Evolutionary conservation across 2,329 filamentous ascomycete genomes (phyloP), one percentile per base, ranked within the genome.

Genomic region (Cladorrhinum sp.): DNA sequence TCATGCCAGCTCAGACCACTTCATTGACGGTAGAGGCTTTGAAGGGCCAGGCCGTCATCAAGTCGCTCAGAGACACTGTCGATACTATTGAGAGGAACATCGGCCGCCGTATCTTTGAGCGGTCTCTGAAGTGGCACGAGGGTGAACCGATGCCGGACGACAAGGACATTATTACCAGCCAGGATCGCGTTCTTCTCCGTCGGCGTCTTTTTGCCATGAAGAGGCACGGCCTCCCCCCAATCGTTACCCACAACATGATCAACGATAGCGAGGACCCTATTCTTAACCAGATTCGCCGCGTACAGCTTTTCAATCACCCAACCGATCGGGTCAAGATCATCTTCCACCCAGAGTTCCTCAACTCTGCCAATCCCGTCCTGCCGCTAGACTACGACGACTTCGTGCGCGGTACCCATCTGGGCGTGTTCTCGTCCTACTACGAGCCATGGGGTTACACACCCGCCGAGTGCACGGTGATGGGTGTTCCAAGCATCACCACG

Each of bases 381-480:
- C 93, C 95, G 18, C 83, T 99, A 71, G 95, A 98, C 77, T 98
- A 99, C 71, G 95, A 99, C 71, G 95, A 99, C 75, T 99, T 99
- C 72, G 95, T 99, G 50, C 91, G 95, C 58, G 95, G 95, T 66
- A 98, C 93, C 45, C 93, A 99, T 76, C 79, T 99, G 72, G 95
- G 95, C 70, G 87, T 99, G 60, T 99, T 99, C 78, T 84, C 93
- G 23, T 98, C 95, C 2, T 98, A 98, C 84, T 99, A 99, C 75
- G 95, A 99, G 78, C 95, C 95, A 8, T 99, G 95, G 95, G 95
- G 95, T 50, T 99, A 99, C 77, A 99, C 95, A 1, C 95, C 93
- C 0, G 93, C 95, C 56, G 95, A 98, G 76, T 99, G 95, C 76
- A 98, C 95, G 0, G 95, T 98, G 64, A 98, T 98, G 95, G 95